A percentile compares a stretch with the other conserved stretches of the same genome.
phyloP scores from a whole-genome alignment of 306 rosid species.

The Lathyrus tuberosus region DNA sequence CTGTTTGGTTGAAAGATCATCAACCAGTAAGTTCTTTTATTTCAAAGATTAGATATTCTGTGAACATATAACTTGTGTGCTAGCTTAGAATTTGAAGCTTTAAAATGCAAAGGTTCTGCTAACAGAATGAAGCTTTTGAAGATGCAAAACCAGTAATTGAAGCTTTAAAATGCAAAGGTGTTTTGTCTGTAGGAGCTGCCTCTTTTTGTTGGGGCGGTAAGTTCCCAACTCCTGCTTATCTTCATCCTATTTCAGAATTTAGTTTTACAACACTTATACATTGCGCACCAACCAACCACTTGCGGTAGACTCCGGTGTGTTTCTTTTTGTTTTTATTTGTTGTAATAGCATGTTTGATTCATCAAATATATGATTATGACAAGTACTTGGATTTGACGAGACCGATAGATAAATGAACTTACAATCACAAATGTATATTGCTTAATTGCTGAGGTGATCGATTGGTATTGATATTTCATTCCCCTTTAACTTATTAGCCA shows the following conservation, averaged over 20 bases:
- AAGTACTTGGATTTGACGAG: not conserved
- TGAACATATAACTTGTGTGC: not conserved
- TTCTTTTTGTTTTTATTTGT: not conserved
- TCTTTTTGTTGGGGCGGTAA: slow-evolving; percentile 85
- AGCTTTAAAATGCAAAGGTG: slow-evolving; percentile 56
- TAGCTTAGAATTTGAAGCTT: slow-evolving; percentile 35
- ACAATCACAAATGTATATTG: not conserved
- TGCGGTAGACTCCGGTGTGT: too few relatives aligned
- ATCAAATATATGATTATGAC: not conserved
- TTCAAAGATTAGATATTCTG: not conserved
- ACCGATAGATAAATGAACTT: not conserved
- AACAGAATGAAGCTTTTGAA: slow-evolving; percentile 60
- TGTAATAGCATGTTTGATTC: not conserved
- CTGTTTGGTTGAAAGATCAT: slow-evolving; percentile 59
- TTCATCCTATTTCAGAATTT: not conserved
- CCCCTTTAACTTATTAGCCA: slow-evolving; percentile 44
- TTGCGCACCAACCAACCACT: not conserved
- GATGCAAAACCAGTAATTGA: slow-evolving; percentile 55
- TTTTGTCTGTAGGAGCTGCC: slow-evolving; percentile 62
- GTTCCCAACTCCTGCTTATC: slow-evolving; percentile 22
- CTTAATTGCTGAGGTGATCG: not conserved
- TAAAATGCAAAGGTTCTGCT: slow-evolving; percentile 48
- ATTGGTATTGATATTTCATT: not conserved
- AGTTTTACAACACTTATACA: not conserved
- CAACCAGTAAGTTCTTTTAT: slow-evolving; percentile 46